Base-by-base conservation (phyloP, 2,329 filamentous ascomycete genomes). In the Leptographium flavum region DNA sequence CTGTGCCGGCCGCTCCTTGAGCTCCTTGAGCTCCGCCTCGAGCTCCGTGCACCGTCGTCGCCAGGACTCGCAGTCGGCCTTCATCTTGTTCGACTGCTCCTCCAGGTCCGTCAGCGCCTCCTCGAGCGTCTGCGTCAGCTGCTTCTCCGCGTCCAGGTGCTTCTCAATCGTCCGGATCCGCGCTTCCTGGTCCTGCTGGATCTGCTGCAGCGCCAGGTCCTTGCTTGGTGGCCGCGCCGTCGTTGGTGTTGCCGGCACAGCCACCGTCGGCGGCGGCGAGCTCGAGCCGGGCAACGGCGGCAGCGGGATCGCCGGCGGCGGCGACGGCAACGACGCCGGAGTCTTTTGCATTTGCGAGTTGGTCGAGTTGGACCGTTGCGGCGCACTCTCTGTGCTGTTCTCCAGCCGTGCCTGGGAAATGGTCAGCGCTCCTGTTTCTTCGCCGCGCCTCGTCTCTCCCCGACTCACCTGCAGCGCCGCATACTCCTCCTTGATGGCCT, bases 161-260 rank as follows among this genome's bases (percentile, higher is more conserved):
- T 95, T 96, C 70, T 98, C 90, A 51, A 98, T 94, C 7, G 87
- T 93, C 49, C 84, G 81, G 58, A 98, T 93, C 51, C 88, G 87
- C 37, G 86, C 84, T 60, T 98, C 92, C 61, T 95, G 88, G 55
- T 98, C 92, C 57, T 96, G 90, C 49, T 90, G 78, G 52, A 94
- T 74, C 56, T 95, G 88, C 42, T 81, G 76, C 48, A 81, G 74
- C 43, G 67, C 69, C 35, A 81, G 74, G 56, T 94, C 87, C 60
- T 92, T 93, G 69, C 87, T 93, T 17, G 78, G 72, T 48, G 88
- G 86, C 11, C 87, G 80, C 64, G 54, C 76, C 63, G 57, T 76
- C 62, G 60, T 75, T 54, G 66, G 76, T 49, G 65, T 76, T 51
- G 63, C 71, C 51, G 69, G 70, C 32, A 65, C 54, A 8, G 52